Conservation (phyloP, 164 flowering plant species). For the Houttuynia cordata region DNA sequence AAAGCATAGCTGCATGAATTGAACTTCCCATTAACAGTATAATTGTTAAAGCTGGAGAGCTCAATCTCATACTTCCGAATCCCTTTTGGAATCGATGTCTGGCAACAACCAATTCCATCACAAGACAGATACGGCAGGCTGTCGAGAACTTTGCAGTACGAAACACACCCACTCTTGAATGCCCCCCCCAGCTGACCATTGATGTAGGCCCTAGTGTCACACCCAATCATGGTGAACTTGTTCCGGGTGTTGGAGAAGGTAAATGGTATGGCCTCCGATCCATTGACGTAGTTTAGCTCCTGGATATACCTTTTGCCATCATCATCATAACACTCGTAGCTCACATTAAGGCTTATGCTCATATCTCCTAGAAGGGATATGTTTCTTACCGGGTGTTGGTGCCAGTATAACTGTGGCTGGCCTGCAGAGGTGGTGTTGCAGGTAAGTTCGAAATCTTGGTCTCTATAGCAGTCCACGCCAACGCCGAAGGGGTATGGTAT, state of each 20-base stretch:
- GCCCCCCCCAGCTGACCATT: neutral
- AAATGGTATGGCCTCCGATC: neutral
- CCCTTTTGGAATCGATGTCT: neutral
- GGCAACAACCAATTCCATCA: neutral
- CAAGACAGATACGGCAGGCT: neutral
- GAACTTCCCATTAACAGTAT: neutral
- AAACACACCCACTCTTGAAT: neutral
- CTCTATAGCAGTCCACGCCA: neutral
- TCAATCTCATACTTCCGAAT: neutral
- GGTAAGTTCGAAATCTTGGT: neutral
- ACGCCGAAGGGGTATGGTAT: neutral
- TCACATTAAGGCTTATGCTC: neutral
- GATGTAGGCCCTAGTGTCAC: neutral
- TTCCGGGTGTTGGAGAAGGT: constrained; percentile 1
- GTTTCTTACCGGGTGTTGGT: neutral
- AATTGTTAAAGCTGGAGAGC: neutral
- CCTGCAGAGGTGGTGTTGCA: neutral
- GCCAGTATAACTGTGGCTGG: constrained; percentile 11
- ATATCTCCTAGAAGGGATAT: neutral
- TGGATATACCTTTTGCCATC: neutral
- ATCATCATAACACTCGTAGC: neutral
- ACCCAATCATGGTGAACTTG: constrained; percentile 1
- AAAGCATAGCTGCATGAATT: neutral
- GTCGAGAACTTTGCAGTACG: neutral
- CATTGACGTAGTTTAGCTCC: neutral